Percentiles rank a stretch among this genome's conserved stretches.
These are phyloP conservation scores for Nicotiana attenuata DNA, from an alignment of 257 asterid genomes.

Conservation along the genomic window DNA sequence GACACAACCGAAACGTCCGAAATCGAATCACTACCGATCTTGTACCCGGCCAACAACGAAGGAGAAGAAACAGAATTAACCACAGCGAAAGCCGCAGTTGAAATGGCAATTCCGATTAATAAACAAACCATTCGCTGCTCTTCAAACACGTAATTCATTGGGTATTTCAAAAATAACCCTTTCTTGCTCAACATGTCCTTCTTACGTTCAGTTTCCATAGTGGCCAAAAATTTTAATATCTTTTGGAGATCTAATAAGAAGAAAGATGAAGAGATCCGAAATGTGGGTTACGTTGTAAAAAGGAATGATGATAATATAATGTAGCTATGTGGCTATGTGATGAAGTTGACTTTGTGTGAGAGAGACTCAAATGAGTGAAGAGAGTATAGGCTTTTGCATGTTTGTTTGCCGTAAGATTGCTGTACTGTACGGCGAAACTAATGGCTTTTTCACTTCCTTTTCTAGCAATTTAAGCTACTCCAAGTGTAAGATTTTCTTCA, in stretches of 20 bases:
- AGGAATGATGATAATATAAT: slow-evolving; percentile 1
- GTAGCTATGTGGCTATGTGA: slow-evolving; percentile 27
- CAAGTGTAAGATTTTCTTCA: neutral
- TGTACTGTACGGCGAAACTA: slow-evolving; percentile 30
- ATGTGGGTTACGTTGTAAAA: slow-evolving; percentile 16
- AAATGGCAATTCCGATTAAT: slow-evolving; percentile 42
- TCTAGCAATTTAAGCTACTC: neutral
- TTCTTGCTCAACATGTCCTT: neutral
- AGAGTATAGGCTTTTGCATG: slow-evolving; percentile 49
- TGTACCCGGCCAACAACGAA: neutral
- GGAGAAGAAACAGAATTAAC: slow-evolving; percentile 16
- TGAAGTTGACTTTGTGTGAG: slow-evolving; percentile 36
- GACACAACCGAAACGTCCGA: neutral
- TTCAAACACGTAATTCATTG: slow-evolving; percentile 30
- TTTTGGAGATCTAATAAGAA: neutral
- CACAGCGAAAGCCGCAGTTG: slow-evolving; percentile 27
- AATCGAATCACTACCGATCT: neutral
- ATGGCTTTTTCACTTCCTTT: slow-evolving; percentile 21
- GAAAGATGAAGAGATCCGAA: slow-evolving; percentile 12
- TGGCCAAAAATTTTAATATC: neutral
- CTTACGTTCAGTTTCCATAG: slow-evolving; percentile 31
- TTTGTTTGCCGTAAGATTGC: slow-evolving; percentile 44
- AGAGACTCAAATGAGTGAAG: slow-evolving; percentile 31
- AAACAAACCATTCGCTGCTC: slow-evolving; percentile 55
- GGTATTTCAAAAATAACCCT: neutral